phyloP scores from a whole-genome alignment of 768 basidiomycete genomes.

The Amanita molliuscula region DNA sequence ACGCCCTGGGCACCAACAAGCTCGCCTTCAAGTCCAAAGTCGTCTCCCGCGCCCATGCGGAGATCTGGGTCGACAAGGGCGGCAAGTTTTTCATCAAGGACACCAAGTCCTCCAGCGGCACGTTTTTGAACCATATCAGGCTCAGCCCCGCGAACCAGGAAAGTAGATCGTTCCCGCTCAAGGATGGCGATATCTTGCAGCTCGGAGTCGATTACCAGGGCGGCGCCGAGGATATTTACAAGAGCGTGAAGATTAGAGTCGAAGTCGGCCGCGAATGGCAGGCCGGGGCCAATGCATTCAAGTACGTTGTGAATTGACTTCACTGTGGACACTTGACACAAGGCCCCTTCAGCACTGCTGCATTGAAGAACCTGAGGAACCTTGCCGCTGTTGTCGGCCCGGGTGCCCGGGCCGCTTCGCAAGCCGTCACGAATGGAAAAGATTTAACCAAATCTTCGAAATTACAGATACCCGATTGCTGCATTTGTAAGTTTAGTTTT shows the following conservation, averaged over 20 bases:
- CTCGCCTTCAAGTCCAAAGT: constrained; percentile 95
- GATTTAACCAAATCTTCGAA: constrained; percentile 10
- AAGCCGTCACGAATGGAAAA: constrained; percentile 4
- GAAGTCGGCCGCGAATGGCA: constrained; percentile 92
- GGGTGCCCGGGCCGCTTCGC: constrained; percentile 16
- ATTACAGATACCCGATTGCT: constrained; percentile 68
- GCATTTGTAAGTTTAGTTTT: constrained; percentile 62
- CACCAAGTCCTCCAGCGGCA: constrained; percentile 84
- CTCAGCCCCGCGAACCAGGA: constrained; percentile 80
- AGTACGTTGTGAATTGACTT: constrained; percentile 25
- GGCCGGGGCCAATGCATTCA: constrained; percentile 82
- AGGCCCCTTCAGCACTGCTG: constrained; percentile 52
- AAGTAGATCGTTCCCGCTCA: constrained; percentile 64
- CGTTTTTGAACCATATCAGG: constrained; percentile 91
- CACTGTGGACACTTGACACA: no score
- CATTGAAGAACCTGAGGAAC: constrained; percentile 71
- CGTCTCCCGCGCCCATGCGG: constrained; percentile 88
- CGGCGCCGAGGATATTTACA: constrained; percentile 93
- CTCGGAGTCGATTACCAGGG: constrained; percentile 98
- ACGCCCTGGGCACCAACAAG: constrained; percentile 66
- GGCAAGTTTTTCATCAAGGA: constrained; percentile 81
- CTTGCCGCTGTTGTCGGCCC: constrained; percentile 27
- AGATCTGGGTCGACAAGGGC: constrained; percentile 73
- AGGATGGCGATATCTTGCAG: constrained; percentile 91
- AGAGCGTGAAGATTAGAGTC: constrained; percentile 91